Evolutionary conservation across 176 grass and related monocot species (phyloP).

Genomic region (Avena eriantha): DNA sequence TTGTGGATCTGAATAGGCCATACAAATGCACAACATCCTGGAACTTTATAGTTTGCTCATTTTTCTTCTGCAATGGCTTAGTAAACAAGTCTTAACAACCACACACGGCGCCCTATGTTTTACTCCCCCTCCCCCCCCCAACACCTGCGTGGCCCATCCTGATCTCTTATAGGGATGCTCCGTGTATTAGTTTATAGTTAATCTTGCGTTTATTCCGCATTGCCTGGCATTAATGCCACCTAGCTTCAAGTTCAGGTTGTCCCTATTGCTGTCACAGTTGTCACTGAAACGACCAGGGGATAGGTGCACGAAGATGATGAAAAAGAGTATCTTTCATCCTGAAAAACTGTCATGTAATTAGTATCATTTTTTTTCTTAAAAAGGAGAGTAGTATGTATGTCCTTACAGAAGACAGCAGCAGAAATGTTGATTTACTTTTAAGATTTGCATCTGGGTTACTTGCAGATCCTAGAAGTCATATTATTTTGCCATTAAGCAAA

Average conservation of each 20-base stretch:
- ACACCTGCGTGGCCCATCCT: neutral
- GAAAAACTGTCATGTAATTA: neutral
- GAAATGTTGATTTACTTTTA: neutral
- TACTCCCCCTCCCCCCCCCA: neutral
- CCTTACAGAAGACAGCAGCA: neutral
- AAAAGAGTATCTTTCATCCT: constrained; percentile 8
- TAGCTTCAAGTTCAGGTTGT: neutral
- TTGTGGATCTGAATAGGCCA: neutral
- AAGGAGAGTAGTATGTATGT: neutral
- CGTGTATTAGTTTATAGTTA: constrained; percentile 16
- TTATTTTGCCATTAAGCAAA: neutral
- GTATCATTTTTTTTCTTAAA: neutral
- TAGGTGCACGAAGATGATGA: constrained; percentile 20
- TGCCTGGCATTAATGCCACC: neutral
- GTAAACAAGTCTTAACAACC: constrained; percentile 17
- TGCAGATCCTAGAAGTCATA: neutral
- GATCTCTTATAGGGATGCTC: neutral
- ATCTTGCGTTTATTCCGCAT: neutral
- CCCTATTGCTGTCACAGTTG: neutral
- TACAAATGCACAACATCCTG: neutral
- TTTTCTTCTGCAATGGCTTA: neutral
- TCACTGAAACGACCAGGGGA: neutral
- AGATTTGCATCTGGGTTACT: neutral
- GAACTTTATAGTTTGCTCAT: neutral
- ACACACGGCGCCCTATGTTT: neutral